These are phyloP conservation scores for Neonectria ditissima DNA, from an alignment of 2,329 filamentous ascomycete species.

Conservation along the genomic window DNA sequence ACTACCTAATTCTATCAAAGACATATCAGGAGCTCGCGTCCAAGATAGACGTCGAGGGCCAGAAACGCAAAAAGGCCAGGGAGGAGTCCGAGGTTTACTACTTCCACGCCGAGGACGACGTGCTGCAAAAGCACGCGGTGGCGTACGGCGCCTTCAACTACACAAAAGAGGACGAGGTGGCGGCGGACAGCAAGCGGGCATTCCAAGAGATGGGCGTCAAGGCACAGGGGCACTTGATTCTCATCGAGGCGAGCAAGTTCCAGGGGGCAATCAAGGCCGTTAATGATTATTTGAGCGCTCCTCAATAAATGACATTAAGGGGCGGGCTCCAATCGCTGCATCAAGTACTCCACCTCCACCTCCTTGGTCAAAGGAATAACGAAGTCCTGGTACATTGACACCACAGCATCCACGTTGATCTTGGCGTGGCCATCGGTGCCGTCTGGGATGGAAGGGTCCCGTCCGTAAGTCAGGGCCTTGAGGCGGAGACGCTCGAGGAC, in stretches of 20 bases:
- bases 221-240: constrained; percentile 84
- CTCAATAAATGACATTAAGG: constrained; percentile 52
- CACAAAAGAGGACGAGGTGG: constrained; percentile 82
- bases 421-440: constrained; percentile 72
- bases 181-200: constrained; percentile 90
- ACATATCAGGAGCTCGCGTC: constrained; percentile 92
- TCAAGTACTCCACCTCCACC: constrained; percentile 97
- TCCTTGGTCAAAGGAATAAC: constrained; percentile 98
- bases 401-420: constrained; percentile 92
- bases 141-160: constrained; percentile 80
- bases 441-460: constrained; percentile 77
- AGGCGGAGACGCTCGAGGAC: constrained; percentile 87
- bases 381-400: constrained; percentile 89
- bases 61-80: constrained; percentile 74
- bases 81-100: constrained; percentile 77
- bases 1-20: constrained; percentile 92
- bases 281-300: constrained; percentile 75
- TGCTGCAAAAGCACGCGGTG: constrained; percentile 80
- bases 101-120: constrained; percentile 97
- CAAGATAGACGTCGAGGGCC: constrained; percentile 74
- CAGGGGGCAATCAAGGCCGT: constrained; percentile 80
- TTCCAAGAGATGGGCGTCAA: constrained; percentile 95
- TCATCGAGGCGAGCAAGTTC: constrained; percentile 86
- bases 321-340: constrained; percentile 80
- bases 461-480: constrained; percentile 95